Conservation (phyloP, 1,284 basidiomycete species). For the Hemileccinum hortonii region DNA sequence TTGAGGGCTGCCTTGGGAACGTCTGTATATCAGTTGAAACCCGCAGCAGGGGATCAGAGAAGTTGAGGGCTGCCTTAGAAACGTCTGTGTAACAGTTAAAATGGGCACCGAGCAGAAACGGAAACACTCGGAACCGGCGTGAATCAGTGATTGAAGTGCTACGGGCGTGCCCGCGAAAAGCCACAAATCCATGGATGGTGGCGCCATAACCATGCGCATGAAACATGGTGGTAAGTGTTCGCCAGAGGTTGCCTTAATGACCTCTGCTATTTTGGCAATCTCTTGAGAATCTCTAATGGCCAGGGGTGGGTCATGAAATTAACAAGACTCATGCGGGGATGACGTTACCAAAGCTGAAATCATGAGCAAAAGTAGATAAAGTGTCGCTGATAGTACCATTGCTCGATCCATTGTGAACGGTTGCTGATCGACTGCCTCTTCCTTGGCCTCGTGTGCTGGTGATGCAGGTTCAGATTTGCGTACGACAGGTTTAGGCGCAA, state of each 20-base stretch:
- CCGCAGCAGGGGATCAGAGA: no score
- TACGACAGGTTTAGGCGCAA: slow-evolving; percentile 51
- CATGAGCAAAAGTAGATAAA: slow-evolving; percentile 7
- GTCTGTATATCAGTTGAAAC: no score
- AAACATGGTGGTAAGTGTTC: background rate
- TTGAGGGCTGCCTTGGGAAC: no score
- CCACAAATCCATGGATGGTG: no score
- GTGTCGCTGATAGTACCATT: slow-evolving; percentile 18
- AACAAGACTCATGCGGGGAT: slow-evolving; percentile 11
- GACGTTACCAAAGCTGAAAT: slow-evolving; percentile 8
- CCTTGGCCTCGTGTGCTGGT: slow-evolving; percentile 9
- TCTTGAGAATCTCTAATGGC: slow-evolving; percentile 12
- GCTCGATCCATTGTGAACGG: slow-evolving; percentile 6
- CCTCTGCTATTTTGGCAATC: slow-evolving; percentile 8
- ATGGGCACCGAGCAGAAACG: no score
- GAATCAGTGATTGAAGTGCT: no score
- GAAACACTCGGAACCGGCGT: no score
- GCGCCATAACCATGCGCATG: no score
- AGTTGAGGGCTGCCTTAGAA: no score
- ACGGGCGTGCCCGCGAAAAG: no score
- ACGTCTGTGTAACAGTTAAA: no score
- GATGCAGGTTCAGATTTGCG: slow-evolving; percentile 17
- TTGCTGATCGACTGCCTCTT: slow-evolving; percentile 16
- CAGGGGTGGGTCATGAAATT: background rate
- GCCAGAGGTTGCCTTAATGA: slow-evolving; percentile 1